Evolutionary conservation across 495 filamentous ascomycete species (phyloP).

Genomic region (Penicillium coprophilum): DNA sequence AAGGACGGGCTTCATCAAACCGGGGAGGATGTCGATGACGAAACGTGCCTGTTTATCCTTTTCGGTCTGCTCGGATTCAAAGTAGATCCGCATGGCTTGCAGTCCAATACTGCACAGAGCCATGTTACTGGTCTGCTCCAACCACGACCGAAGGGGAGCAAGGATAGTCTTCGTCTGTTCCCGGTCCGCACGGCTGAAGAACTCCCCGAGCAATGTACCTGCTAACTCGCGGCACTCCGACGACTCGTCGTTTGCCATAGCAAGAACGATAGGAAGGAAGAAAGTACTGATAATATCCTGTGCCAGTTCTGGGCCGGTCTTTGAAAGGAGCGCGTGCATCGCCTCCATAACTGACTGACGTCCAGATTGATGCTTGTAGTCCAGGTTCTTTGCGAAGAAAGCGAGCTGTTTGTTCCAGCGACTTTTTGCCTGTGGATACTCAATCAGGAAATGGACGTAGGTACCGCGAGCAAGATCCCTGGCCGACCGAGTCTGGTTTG

Average conservation of each 20-base stretch:
- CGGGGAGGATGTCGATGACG: slow-evolving; percentile 42
- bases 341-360: slow-evolving; percentile 89
- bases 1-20: slow-evolving; percentile 50
- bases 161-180: slow-evolving; percentile 69
- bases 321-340: slow-evolving; percentile 76
- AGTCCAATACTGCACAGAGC: slow-evolving; percentile 69
- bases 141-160: slow-evolving; percentile 69
- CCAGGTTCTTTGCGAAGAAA: slow-evolving; percentile 86
- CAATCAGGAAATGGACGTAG: slow-evolving; percentile 90
- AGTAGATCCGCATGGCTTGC: slow-evolving; percentile 78
- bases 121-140: slow-evolving; percentile 66
- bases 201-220: slow-evolving; percentile 70
- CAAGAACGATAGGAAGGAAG: slow-evolving; percentile 83
- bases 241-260: slow-evolving; percentile 84
- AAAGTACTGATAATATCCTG: slow-evolving; percentile 79
- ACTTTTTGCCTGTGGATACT: slow-evolving; percentile 88
- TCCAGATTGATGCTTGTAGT: slow-evolving; percentile 84
- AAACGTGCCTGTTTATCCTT: slow-evolving; percentile 61
- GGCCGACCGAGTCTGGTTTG: slow-evolving; percentile 82
- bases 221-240: slow-evolving; percentile 83
- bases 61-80: slow-evolving; percentile 64
- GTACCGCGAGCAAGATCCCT: slow-evolving; percentile 82
- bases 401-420: slow-evolving; percentile 83
- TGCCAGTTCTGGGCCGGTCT: slow-evolving; percentile 73
- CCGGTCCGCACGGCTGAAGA: slow-evolving; percentile 75